Base-by-base conservation (phyloP, 108 stramenopile genomes). In the Nitzschia sp. region DNA sequence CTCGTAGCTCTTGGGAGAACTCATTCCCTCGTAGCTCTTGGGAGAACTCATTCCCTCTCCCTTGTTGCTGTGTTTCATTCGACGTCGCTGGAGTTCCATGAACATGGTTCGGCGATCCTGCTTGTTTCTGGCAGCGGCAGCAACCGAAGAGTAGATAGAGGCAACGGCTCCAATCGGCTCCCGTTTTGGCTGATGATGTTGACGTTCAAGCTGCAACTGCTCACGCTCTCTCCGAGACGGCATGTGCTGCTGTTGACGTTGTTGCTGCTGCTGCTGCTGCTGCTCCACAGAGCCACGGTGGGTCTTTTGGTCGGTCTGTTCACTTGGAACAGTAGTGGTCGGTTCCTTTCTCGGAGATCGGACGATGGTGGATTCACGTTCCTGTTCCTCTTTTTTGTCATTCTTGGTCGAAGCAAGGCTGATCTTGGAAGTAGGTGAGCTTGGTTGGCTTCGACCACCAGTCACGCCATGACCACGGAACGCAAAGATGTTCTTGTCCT, bases 81-180 rank as follows among this genome's bases (percentile, higher is more conserved):
- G 60, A 25, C 60, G 60, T 5, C 44, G 41, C 23, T 61, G 60
- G 6, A 61, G 41, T 23, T 61, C 60, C 60, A 61, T 41, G 13
- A 61, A 36, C 60, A 61, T 61, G 22, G 23, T 15, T 1, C 60
- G 17, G 5, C 60, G 35, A 45, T 61, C 60, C 21, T 34, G n/a
- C 22, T n/a, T 45, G 23, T 16, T 45, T 11, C 38, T 19, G 1
- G 26, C 32, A n/a, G n/a, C n/a, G n/a, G n/a, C n/a, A 8, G 33
- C 8, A 11, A 61, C 60, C 35, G 60, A 61, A 19, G 3, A 26
- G 32, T 61, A 61, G 23, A 61, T 61, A 13, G 60, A 61, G 23
- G 60, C n/a, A n/a, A n/a, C n/a, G n/a, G n/a, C n/a, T n/a, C n/a
- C n/a, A n/a, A n/a, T n/a, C n/a, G n/a, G n/a, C n/a, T n/a, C n/a